phyloP scores from a whole-genome alignment of 2,329 filamentous ascomycete genomes.

The Aspergillus quadricinctus region DNA sequence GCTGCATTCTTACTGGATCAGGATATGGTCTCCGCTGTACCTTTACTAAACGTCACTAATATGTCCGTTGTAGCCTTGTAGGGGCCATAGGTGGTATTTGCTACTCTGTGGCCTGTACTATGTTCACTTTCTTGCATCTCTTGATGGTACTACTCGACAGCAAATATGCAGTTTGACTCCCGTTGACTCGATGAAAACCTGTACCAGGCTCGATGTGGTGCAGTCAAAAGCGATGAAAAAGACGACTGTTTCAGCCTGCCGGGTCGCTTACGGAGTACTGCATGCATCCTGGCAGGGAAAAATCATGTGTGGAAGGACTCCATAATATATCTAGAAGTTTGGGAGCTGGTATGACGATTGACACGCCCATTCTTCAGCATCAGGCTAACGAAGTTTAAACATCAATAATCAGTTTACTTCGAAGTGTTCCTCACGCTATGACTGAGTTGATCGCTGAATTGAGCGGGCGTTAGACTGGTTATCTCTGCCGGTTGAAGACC shows the following conservation, averaged over 20 bases:
- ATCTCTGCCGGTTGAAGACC: background rate
- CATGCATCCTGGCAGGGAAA: background rate
- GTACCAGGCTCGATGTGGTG: slow-evolving; percentile 1
- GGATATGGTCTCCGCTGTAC: background rate
- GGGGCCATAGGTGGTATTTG: background rate
- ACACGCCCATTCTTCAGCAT: background rate
- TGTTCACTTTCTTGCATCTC: background rate
- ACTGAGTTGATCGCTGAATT: background rate
- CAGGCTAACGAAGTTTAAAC: background rate
- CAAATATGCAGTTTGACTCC: background rate
- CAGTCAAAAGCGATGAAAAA: slow-evolving; percentile 13
- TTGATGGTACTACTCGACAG: background rate
- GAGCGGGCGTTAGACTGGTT: background rate
- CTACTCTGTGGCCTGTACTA: background rate
- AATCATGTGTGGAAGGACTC: background rate
- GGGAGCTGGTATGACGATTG: background rate
- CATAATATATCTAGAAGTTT: background rate
- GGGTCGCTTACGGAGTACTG: background rate
- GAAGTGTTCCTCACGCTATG: background rate
- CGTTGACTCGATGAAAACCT: background rate
- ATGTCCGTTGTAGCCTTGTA: too few relatives aligned
- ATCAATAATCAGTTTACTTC: background rate
- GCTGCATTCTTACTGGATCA: background rate
- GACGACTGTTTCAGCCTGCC: slow-evolving; percentile 10
- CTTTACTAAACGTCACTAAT: background rate